These are phyloP conservation scores for Penicillium sp. DNA, from an alignment of 2,329 filamentous ascomycete species.

Conservation along the genomic window DNA sequence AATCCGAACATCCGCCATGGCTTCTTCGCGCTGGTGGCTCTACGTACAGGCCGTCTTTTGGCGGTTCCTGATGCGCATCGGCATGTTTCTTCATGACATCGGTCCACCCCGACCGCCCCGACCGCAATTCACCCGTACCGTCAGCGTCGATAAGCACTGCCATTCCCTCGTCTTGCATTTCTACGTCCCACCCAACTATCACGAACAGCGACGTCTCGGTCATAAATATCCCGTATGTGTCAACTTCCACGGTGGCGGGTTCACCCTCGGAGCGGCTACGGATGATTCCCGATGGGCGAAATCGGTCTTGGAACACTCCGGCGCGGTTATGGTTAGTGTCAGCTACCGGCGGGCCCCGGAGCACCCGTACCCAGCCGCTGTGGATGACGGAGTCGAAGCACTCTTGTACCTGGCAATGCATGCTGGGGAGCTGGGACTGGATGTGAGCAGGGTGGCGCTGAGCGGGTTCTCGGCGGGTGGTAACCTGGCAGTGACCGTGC, in stretches of 20 bases:
- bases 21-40: conserved; percentile 59
- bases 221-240: conserved; percentile 59
- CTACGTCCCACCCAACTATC: conserved; percentile 57
- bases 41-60: conserved; percentile 65
- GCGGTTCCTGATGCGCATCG: conserved; percentile 68
- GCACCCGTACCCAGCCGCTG: conserved; percentile 62
- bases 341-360: conserved; percentile 65
- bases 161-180: conserved; percentile 60
- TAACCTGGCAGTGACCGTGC: conserved; percentile 64
- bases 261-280: conserved; percentile 60
- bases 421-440: conserved; percentile 58
- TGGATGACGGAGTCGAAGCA: conserved; percentile 65
- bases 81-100: conserved; percentile 68
- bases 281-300: conserved; percentile 64
- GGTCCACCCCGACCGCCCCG: conserved; percentile 62
- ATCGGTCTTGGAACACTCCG: conserved; percentile 56
- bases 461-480: conserved; percentile 66
- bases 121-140: conserved; percentile 60
- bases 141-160: conserved; percentile 54
- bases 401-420: conserved; percentile 60
- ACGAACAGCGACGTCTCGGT: conserved; percentile 34
- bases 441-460: conserved; percentile 59
- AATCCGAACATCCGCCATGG: conserved; percentile 24
- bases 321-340: conserved; percentile 62
- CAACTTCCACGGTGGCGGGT: conserved; percentile 67